These are phyloP conservation scores for Ilex asprella DNA, from an alignment of 257 asterid genomes.

Conservation along the genomic window DNA sequence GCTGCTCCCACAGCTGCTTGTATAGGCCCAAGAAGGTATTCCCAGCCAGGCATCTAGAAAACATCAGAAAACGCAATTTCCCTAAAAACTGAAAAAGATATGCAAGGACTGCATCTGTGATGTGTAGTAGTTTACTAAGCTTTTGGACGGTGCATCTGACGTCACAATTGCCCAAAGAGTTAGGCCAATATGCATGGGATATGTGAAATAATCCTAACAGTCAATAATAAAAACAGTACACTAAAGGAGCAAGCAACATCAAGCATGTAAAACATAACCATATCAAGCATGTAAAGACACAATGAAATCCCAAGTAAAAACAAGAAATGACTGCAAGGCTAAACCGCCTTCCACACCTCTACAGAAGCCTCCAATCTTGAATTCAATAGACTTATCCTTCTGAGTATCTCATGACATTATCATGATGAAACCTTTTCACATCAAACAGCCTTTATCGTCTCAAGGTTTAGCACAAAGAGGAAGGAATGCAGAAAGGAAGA, in stretches of 20 bases:
- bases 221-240: too few species aligned
- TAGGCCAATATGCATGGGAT: neutral
- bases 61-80: neutral
- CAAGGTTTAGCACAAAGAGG: conserved; percentile 5
- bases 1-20: neutral
- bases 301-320: too few species aligned
- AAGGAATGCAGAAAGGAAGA: conserved; percentile 1
- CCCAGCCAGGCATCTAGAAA: neutral
- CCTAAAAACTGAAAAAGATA: neutral
- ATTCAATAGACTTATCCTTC: too few species aligned
- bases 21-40: neutral
- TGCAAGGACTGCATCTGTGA: neutral
- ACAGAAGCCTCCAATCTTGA: too few species aligned
- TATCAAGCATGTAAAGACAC: too few species aligned
- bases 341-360: too few species aligned
- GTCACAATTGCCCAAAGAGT: neutral
- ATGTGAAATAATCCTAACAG: too few species aligned
- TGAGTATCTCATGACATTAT: neutral
- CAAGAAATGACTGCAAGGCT: too few species aligned
- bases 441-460: neutral
- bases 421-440: neutral
- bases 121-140: neutral
- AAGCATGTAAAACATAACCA: too few species aligned
- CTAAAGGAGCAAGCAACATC: too few species aligned
- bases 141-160: neutral